Percentiles rank a stretch among this genome's conserved stretches.
Conservation (phyloP, 768 basidiomycete genomes). For the Mycena metata region DNA sequence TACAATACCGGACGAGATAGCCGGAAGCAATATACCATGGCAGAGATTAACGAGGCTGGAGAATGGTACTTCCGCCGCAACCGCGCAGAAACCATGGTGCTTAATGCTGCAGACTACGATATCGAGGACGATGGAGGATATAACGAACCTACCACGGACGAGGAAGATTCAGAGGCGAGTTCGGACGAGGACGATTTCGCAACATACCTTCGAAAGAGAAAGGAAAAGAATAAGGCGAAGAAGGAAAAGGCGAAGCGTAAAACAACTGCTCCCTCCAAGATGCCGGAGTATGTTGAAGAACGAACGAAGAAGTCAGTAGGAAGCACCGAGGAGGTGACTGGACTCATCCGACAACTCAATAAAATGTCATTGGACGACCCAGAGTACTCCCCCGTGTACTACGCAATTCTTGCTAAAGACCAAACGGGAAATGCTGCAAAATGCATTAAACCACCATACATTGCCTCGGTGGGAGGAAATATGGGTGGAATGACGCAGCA, state of each 20-base stretch:
- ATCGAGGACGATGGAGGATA: not conserved
- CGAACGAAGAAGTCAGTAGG: not conserved
- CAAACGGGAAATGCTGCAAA: not conserved
- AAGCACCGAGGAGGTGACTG: not conserved
- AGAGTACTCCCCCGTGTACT: conserved; percentile 20
- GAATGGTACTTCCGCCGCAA: conserved; percentile 20
- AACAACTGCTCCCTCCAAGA: too few relatives aligned
- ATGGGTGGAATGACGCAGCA: not conserved
- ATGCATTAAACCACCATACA: not conserved
- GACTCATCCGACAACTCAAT: conserved; percentile 3
- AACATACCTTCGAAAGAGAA: not conserved
- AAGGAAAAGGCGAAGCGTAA: too few relatives aligned
- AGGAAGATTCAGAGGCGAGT: conserved; percentile 1
- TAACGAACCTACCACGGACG: not conserved
- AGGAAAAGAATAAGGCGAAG: conserved; percentile 6
- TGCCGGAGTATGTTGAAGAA: not conserved
- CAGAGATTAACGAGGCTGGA: not conserved
- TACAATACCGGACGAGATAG: not conserved
- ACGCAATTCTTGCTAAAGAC: not conserved
- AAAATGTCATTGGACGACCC: not conserved
- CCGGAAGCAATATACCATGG: not conserved
- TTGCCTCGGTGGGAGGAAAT: not conserved
- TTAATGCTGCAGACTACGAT: too few relatives aligned
- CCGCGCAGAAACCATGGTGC: not conserved
- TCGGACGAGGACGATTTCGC: not conserved